phyloP scores from a whole-genome alignment of 768 basidiomycete genomes.

The Paxillus involutus region DNA sequence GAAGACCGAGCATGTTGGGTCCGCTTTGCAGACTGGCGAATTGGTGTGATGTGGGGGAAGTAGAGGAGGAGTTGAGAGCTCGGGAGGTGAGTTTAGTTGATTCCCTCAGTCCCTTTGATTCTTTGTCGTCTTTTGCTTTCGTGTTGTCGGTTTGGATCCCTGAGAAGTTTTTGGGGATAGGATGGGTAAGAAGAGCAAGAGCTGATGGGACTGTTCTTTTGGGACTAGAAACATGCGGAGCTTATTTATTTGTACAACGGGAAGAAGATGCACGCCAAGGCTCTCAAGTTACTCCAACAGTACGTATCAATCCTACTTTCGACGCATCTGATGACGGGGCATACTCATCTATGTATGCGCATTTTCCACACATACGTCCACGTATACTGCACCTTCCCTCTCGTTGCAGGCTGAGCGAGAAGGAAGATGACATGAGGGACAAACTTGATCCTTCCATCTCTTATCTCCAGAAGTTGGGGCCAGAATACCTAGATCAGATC shows the following conservation, averaged over 20 bases:
- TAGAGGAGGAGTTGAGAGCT: constrained; percentile 81
- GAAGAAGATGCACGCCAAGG: constrained; percentile 93
- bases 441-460: constrained; percentile 81
- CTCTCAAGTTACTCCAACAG: constrained; percentile 82
- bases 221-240: constrained; percentile 80
- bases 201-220: background rate
- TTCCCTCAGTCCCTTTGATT: background rate
- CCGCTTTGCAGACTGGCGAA: constrained; percentile 88
- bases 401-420: constrained; percentile 66
- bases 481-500: constrained; percentile 77
- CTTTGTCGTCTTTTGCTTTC: background rate
- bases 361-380: too few relatives aligned
- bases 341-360: too few relatives aligned
- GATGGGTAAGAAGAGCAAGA: too few relatives aligned
- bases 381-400: background rate
- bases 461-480: constrained; percentile 90
- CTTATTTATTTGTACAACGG: constrained; percentile 90
- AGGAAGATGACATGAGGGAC: constrained; percentile 74
- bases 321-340: background rate
- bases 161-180: too few relatives aligned
- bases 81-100: constrained; percentile 57
- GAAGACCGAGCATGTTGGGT: constrained; percentile 77
- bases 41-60: constrained; percentile 96
- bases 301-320: constrained; percentile 37
- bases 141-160: background rate